These are phyloP conservation scores for Acanthamoeba lenticulata DNA, from an alignment of 208 protist genomes.

Conservation along the genomic window DNA sequence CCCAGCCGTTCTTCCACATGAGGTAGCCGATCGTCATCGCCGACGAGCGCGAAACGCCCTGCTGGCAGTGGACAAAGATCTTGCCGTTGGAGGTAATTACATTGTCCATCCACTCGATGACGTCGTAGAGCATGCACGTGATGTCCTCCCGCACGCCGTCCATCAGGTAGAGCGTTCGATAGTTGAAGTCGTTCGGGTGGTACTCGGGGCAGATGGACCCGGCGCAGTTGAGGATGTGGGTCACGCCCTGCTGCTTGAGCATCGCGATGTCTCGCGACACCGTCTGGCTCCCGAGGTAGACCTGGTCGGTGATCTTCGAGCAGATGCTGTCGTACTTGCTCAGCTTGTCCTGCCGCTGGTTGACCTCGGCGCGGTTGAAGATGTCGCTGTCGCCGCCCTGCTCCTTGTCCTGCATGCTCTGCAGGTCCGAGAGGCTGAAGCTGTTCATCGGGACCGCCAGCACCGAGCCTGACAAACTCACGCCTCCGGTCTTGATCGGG, in stretches of 20 bases:
- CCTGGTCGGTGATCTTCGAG: slow-evolving; percentile 65
- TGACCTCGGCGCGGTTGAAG: slow-evolving; percentile 55
- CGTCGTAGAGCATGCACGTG: slow-evolving; percentile 90
- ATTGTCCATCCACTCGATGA: slow-evolving; percentile 91
- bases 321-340: slow-evolving; percentile 67
- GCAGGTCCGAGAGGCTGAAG: slow-evolving; percentile 59
- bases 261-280: slow-evolving; percentile 63
- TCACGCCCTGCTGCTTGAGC: slow-evolving; percentile 88
- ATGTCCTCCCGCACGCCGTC: slow-evolving; percentile 93
- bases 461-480: background rate
- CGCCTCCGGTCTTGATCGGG: background rate
- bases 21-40: slow-evolving; percentile 91
- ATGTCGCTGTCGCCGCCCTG: background rate
- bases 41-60: slow-evolving; percentile 93
- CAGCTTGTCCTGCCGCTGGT: slow-evolving; percentile 38
- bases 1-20: slow-evolving; percentile 91
- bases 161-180: slow-evolving; percentile 89
- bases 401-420: slow-evolving; percentile 50
- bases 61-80: slow-evolving; percentile 95
- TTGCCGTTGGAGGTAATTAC: slow-evolving; percentile 83
- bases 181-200: slow-evolving; percentile 89
- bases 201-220: slow-evolving; percentile 88
- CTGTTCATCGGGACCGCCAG: slow-evolving; percentile 16
- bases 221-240: slow-evolving; percentile 93
- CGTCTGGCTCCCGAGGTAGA: slow-evolving; percentile 63